Conservation (phyloP, 345 rosid species). For the Lagerstroemia speciosa region DNA sequence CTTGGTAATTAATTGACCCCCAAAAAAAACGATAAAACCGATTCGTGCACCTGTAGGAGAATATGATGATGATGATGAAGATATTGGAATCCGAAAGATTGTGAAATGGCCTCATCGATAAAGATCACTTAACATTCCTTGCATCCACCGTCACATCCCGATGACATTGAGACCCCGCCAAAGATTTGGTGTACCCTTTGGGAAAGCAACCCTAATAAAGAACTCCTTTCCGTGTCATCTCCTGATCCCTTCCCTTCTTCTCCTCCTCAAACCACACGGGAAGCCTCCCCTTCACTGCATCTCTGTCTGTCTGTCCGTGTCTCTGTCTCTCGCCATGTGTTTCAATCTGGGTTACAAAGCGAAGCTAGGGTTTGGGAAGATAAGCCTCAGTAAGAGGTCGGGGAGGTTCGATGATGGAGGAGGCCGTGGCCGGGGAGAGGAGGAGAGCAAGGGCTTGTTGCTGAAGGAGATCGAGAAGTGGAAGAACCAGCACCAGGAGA, state of each 20-base stretch:
- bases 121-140: not conserved
- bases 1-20: not conserved
- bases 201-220: not conserved
- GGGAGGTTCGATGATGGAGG: constrained; percentile 4
- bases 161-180: constrained; percentile 2
- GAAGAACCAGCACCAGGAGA: constrained; percentile 25
- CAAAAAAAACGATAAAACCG: not conserved
- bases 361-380: constrained; percentile 17
- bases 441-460: constrained; percentile 29
- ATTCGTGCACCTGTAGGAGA: no score
- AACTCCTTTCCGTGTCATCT: no score
- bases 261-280: no score
- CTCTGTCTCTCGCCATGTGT: constrained; percentile 25
- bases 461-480: constrained; percentile 34
- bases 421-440: constrained; percentile 17
- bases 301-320: not conserved
- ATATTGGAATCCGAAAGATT: no score
- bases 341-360: constrained; percentile 25
- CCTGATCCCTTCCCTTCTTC: no score
- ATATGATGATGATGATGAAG: no score
- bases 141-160: not conserved
- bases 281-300: no score
- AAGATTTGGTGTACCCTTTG: not conserved
- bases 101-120: not conserved
- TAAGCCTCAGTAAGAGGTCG: constrained; percentile 6